Conservation (phyloP, 345 rosid species). For the Arabidopsis suecica region DNA sequence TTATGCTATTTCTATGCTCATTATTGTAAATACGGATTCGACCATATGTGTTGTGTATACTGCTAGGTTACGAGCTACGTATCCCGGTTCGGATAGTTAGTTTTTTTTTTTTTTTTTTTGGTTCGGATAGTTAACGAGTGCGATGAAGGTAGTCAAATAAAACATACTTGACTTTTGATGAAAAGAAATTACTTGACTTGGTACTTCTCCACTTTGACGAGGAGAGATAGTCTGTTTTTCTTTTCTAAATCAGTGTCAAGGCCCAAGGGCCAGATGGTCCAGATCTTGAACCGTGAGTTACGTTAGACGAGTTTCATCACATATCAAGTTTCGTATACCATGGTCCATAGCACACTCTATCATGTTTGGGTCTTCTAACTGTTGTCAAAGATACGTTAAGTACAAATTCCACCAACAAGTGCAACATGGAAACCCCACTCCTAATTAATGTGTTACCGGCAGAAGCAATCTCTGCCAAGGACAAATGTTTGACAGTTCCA, state of each 20-base stretch:
- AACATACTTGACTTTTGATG: neutral
- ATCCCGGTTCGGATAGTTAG: too few species aligned
- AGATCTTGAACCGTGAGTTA: neutral
- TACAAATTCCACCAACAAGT: constrained; percentile 15
- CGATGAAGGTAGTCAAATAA: neutral
- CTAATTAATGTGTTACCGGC: neutral
- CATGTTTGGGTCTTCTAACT: neutral
- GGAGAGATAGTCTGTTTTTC: neutral
- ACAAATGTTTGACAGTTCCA: neutral
- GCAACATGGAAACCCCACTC: constrained; percentile 24
- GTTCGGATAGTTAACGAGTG: neutral
- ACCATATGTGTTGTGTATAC: too few species aligned
- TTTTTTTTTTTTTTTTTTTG: too few species aligned
- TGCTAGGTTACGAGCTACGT: too few species aligned
- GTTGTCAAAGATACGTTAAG: neutral
- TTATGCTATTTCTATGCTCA: too few species aligned
- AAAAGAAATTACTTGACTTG: neutral
- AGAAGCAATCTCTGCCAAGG: neutral
- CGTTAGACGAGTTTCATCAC: constrained; percentile 12
- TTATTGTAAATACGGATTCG: too few species aligned
- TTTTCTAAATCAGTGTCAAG: neutral
- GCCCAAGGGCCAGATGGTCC: neutral
- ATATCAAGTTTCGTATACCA: neutral
- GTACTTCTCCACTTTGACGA: neutral
- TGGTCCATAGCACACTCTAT: neutral